Conservation (phyloP, 177 flowering plant species). For the Telopea speciosissima region DNA sequence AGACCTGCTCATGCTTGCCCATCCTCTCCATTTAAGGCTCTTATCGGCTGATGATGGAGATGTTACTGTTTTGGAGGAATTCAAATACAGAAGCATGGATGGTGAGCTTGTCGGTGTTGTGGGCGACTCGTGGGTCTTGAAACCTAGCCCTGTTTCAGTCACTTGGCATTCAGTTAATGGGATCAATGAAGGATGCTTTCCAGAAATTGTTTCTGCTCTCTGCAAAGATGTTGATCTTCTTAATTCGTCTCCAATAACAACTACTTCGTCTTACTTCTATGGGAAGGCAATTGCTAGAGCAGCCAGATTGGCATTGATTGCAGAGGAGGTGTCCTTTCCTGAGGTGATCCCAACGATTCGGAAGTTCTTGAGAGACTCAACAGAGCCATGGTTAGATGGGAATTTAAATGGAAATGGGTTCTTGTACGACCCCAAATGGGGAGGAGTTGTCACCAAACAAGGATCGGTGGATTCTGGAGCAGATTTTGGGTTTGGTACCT, state of each 20-base stretch:
- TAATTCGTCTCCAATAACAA: slow-evolving; percentile 33
- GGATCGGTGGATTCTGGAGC: slow-evolving; percentile 71
- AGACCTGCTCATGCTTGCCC: slow-evolving; percentile 74
- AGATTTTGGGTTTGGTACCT: slow-evolving; percentile 92
- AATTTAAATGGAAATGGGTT: slow-evolving; percentile 70
- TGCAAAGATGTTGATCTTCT: slow-evolving; percentile 53
- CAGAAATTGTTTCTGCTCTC: slow-evolving; percentile 56
- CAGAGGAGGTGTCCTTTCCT: slow-evolving; percentile 65
- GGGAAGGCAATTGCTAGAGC: slow-evolving; percentile 88
- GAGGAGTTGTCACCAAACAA: slow-evolving; percentile 75
- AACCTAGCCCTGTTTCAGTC: slow-evolving; percentile 47
- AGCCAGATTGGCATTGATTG: slow-evolving; percentile 85
- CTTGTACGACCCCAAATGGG: slow-evolving; percentile 78
- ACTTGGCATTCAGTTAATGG: slow-evolving; percentile 89
- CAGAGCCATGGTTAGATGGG: slow-evolving; percentile 93
- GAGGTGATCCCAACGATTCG: slow-evolving; percentile 54
- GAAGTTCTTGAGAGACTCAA: slow-evolving; percentile 52
- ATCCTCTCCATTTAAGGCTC: slow-evolving; percentile 70
- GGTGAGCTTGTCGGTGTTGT: slow-evolving; percentile 95
- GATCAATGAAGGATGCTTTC: slow-evolving; percentile 34
- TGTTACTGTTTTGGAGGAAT: slow-evolving; percentile 44
- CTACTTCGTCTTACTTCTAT: slow-evolving; percentile 77
- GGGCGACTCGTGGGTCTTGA: slow-evolving; percentile 75
- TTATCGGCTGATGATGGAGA: slow-evolving; percentile 28
- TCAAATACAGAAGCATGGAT: slow-evolving; percentile 76